Conservation (phyloP, 106 monocot species). For the Iris macrosiphon region DNA sequence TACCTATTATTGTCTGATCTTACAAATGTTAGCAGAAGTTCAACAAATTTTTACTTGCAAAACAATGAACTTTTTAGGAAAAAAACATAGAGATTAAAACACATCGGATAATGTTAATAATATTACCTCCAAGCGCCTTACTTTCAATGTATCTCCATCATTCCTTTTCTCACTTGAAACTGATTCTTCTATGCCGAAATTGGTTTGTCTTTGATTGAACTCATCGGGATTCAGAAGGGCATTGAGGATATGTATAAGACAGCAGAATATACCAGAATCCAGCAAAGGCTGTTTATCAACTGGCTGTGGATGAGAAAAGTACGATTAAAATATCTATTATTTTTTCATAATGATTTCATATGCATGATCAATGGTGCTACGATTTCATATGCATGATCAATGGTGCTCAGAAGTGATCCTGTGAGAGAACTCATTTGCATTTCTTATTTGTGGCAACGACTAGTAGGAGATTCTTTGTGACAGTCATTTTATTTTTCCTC, state of each 20-base stretch:
- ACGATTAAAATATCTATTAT: neutral
- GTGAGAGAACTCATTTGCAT: no score
- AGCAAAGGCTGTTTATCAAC: slow-evolving; percentile 88
- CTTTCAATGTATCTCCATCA: slow-evolving; percentile 28
- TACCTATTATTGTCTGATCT: no score
- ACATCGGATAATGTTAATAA: neutral
- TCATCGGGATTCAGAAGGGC: slow-evolving; percentile 66
- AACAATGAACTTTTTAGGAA: no score
- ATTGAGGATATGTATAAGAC: slow-evolving; percentile 84
- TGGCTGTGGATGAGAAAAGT: slow-evolving; percentile 42
- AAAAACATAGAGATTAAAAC: neutral
- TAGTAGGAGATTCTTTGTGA: no score
- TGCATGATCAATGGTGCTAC: no score
- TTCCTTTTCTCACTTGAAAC: slow-evolving; percentile 20
- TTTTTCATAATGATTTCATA: no score
- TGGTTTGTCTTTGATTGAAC: slow-evolving; percentile 23
- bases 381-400: no score
- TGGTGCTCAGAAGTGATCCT: no score
- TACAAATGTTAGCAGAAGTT: no score
- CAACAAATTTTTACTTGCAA: no score
- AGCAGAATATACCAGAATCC: slow-evolving; percentile 97
- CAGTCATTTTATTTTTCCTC: no score
- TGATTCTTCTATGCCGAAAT: slow-evolving; percentile 22
- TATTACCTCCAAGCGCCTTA: slow-evolving; percentile 76
- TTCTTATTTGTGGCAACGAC: no score